Evolutionary conservation across 306 rosid genomes (phyloP).

Genomic region (Chamaecrista fasciculata): DNA sequence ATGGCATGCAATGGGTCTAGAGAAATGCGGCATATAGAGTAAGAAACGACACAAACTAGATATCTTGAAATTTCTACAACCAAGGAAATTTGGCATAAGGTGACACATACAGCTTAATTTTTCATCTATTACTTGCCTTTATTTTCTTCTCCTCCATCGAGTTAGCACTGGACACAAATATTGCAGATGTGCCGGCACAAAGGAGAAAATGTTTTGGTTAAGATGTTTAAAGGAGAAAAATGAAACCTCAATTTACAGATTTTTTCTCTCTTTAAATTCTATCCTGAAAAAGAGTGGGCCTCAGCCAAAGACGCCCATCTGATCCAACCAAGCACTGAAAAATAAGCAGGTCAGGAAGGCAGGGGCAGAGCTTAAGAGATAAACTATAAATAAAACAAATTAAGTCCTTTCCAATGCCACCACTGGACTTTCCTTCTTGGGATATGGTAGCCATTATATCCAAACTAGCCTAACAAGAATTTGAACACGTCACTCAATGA

Average conservation of each 20-base stretch:
- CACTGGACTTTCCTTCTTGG: conserved; percentile 15
- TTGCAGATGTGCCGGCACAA: conserved; percentile 52
- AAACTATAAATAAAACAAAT: conserved; percentile 28
- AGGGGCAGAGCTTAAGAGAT: conserved; percentile 33
- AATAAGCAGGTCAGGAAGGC: conserved; percentile 33
- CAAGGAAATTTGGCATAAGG: conserved; percentile 18
- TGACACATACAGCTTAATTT: conserved; percentile 10
- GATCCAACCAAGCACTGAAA: conserved; percentile 29
- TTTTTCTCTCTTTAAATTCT: conserved; percentile 45
- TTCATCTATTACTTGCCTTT: conserved; percentile 21
- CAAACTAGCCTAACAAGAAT: conserved; percentile 65
- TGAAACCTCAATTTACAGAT: conserved; percentile 59
- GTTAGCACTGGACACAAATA: conserved; percentile 45
- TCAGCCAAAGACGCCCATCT: conserved; percentile 35
- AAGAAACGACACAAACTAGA: not conserved
- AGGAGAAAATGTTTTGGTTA: conserved; percentile 32
- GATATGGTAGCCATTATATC: conserved; percentile 20
- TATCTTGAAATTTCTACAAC: conserved; percentile 23
- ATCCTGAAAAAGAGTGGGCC: conserved; percentile 39
- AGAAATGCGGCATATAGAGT: not conserved
- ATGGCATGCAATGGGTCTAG: not conserved
- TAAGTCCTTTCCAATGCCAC: conserved; percentile 27
- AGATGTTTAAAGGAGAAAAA: conserved; percentile 31
- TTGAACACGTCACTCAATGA: conserved; percentile 75
- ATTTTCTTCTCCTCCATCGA: conserved; percentile 29